Conservation (phyloP, 1,284 basidiomycete genomes). For the Taiwanofungus camphoratus region DNA sequence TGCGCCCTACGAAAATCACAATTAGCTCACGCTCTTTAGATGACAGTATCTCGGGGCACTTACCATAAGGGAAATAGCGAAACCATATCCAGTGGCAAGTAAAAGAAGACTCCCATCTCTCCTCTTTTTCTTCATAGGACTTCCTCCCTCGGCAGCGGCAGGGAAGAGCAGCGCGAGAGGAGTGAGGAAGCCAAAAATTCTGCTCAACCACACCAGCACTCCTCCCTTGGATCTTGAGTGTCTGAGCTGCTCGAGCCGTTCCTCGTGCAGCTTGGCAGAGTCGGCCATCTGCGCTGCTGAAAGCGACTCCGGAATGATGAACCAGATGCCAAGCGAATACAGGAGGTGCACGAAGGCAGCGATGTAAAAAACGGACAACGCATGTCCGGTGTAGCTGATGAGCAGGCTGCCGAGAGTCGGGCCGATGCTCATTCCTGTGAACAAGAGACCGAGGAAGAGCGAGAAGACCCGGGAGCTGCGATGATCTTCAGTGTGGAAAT, state of each 20-base stretch:
- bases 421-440: conserved; percentile 65
- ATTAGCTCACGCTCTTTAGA: neutral
- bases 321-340: conserved; percentile 46
- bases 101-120: conserved; percentile 63
- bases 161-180: conserved; percentile 69
- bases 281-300: conserved; percentile 36
- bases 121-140: conserved; percentile 35
- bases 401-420: conserved; percentile 67
- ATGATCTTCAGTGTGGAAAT: neutral
- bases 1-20: neutral
- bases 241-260: conserved; percentile 19
- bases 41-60: neutral
- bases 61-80: conserved; percentile 40
- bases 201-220: conserved; percentile 22
- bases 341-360: conserved; percentile 42
- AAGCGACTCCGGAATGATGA: conserved; percentile 75
- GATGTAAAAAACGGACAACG: conserved; percentile 72
- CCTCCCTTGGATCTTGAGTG: conserved; percentile 16
- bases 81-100: conserved; percentile 41
- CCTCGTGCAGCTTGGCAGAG: conserved; percentile 27
- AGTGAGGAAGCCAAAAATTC: conserved; percentile 50
- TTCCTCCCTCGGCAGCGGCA: conserved; percentile 26
- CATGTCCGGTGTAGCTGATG: conserved; percentile 49
- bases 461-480: conserved; percentile 57
- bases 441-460: conserved; percentile 53